Evolutionary conservation across 2,329 filamentous ascomycete species (phyloP).

Genomic region (Colletotrichum spinosum): DNA sequence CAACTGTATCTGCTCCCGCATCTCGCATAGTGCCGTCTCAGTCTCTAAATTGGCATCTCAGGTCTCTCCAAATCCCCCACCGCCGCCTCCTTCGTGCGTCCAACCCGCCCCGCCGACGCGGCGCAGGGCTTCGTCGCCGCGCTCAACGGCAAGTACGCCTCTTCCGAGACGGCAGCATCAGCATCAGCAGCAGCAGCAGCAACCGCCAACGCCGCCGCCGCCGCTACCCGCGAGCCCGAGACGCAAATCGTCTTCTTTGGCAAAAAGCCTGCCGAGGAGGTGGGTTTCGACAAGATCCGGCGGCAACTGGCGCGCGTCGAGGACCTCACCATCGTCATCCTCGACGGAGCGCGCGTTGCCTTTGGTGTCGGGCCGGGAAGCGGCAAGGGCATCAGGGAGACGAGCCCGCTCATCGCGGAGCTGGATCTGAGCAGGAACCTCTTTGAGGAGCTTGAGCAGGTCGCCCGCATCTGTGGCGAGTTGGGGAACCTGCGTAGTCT

Average conservation of each 20-base stretch:
- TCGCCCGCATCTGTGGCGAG: slow-evolving; percentile 77
- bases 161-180: slow-evolving; percentile 53
- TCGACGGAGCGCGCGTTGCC: slow-evolving; percentile 79
- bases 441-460: slow-evolving; percentile 74
- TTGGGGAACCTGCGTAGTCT: slow-evolving; percentile 75
- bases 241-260: slow-evolving; percentile 74
- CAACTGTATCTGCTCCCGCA: slow-evolving; percentile 67
- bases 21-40: slow-evolving; percentile 33
- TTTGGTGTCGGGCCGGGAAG: slow-evolving; percentile 45
- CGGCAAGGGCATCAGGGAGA: slow-evolving; percentile 56
- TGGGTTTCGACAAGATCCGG: slow-evolving; percentile 94
- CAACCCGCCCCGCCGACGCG: slow-evolving; percentile 75
- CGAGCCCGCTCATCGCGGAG: slow-evolving; percentile 77
- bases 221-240: slow-evolving; percentile 41
- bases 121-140: slow-evolving; percentile 82
- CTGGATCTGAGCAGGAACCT: slow-evolving; percentile 89
- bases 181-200: no score
- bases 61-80: slow-evolving; percentile 73
- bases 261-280: slow-evolving; percentile 86
- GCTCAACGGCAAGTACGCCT: slow-evolving; percentile 85
- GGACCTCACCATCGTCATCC: slow-evolving; percentile 82
- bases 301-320: slow-evolving; percentile 81
- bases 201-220: no score
- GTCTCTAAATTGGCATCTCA: slow-evolving; percentile 43
- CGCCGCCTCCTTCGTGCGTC: slow-evolving; percentile 88